Evolutionary conservation across 768 basidiomycete species (phyloP).

Genomic region (Pholiota microspora): DNA sequence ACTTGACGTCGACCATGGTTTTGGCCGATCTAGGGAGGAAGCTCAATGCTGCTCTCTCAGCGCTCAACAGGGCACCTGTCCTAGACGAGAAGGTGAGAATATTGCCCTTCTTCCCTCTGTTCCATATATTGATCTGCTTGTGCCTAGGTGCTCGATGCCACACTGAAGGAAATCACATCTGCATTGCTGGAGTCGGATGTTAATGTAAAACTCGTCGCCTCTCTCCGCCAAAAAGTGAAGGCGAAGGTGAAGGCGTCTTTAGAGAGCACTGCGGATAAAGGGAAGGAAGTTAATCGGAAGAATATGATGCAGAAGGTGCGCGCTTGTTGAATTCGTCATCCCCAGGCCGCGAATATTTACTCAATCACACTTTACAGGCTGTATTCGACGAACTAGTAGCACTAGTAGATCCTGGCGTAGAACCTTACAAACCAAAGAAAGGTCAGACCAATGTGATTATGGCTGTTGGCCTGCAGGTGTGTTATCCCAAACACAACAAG

Average conservation of each 20-base stretch:
- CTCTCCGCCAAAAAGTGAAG: constrained; percentile 86
- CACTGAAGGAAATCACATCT: constrained; percentile 92
- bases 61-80: constrained; percentile 80
- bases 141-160: constrained; percentile 83
- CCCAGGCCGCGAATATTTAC: neutral
- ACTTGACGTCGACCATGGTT: constrained; percentile 63
- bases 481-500: constrained; percentile 16
- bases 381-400: constrained; percentile 96
- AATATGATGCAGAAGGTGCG: constrained; percentile 88
- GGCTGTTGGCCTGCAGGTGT: constrained; percentile 94
- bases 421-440: constrained; percentile 96
- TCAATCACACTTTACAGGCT: constrained; percentile 49
- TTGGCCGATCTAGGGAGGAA: constrained; percentile 92
- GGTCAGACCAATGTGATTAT: constrained; percentile 93
- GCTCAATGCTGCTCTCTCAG: constrained; percentile 90
- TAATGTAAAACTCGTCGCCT: constrained; percentile 93
- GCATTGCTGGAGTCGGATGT: constrained; percentile 96
- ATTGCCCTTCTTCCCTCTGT: neutral
- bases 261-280: constrained; percentile 59
- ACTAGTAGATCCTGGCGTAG: constrained; percentile 92
- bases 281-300: constrained; percentile 80
- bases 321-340: neutral
- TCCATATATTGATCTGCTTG: neutral
- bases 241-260: constrained; percentile 81
- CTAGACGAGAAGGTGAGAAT: constrained; percentile 84